Evolutionary conservation across 2,329 filamentous ascomycete genomes (phyloP).

Genomic region (Xylogone sp.): DNA sequence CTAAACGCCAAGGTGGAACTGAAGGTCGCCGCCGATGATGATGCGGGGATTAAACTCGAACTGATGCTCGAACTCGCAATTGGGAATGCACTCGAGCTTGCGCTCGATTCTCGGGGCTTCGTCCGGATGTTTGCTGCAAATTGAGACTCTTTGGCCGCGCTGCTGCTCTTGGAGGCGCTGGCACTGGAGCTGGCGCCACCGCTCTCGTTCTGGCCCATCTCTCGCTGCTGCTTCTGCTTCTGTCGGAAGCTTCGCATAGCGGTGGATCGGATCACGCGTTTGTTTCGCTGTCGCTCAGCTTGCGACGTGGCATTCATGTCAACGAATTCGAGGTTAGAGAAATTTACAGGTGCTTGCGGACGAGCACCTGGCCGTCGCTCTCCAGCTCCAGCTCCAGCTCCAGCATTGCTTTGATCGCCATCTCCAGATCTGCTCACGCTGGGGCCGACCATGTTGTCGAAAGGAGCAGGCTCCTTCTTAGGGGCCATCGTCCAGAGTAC

Average conservation of each 20-base stretch:
- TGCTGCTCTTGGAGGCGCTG: slow-evolving; percentile 5
- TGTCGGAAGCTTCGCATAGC: slow-evolving; percentile 10
- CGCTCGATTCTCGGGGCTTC: neutral
- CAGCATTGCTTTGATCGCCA: neutral
- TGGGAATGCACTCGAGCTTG: neutral
- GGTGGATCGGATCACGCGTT: slow-evolving; percentile 5
- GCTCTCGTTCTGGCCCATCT: neutral
- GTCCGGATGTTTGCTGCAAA: neutral
- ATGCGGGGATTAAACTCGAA: neutral
- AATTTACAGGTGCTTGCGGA: neutral
- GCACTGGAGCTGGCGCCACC: neutral
- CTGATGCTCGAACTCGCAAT: neutral
- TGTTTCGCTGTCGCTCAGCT: slow-evolving; percentile 6
- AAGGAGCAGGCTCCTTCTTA: no score
- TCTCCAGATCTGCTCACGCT: no score
- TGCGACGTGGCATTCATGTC: slow-evolving; percentile 3
- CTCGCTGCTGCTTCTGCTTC: slow-evolving; percentile 2
- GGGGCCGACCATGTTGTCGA: no score
- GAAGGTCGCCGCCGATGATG: neutral
- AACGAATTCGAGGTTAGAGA: slow-evolving; percentile 5
- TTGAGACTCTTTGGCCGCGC: slow-evolving; percentile 1
- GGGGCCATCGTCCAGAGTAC: no score
- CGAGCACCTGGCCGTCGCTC: neutral
- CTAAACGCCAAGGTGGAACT: neutral
- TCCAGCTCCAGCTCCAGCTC: neutral